Evolutionary conservation across 257 asterid species (phyloP), one percentile per base, ranked within the genome.

Genomic region (Buddleja alternifolia): DNA sequence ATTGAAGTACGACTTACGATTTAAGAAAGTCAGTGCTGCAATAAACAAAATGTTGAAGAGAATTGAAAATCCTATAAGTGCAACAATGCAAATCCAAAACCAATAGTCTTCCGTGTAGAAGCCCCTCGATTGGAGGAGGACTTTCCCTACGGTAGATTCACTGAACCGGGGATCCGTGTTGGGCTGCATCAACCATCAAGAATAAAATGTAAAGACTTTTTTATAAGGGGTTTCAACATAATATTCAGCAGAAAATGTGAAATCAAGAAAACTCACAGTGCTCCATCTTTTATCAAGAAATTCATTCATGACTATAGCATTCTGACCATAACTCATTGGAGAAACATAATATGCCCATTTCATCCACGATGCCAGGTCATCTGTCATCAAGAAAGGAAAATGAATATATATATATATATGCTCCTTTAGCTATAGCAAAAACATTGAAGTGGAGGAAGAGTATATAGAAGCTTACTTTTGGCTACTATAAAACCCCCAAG

Each of bases 321-420:
- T 84, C 25, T 84, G 90, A 46, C 84, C 90, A 25, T 81, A 84
- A 71, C 79, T 81, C 87, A 81, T 72, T 2, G 90, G 90, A 71
- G 87, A 84, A 67, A 79, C 0, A 52, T 84, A 84, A 54, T 74
- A 66, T 14, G 83, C 87, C 87, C 90, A 84, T 67, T 52, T 72
- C 63, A 84, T 53, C 87, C 87, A 79, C 47, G 82, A 69, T 36
- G 14, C 54, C 36, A 84, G 65, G 47, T 81, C 85, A 72, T 79
- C 85, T 83, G 72, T 52, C 25, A 62, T 75, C 66, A 66, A 56
- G 37, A 60, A 59, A 16, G 69, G 39, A 64, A 10, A 62, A 1
- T 46, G 8, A 61, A 48, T 44, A 39, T 21, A 11, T 20, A 23
- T 29, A 29, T 29, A 29, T 29, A 29, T 29, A 29, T 11, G 62